phyloP scores from a whole-genome alignment of 1,139 yeast genomes.

The Debaryomyces coudertii region DNA sequence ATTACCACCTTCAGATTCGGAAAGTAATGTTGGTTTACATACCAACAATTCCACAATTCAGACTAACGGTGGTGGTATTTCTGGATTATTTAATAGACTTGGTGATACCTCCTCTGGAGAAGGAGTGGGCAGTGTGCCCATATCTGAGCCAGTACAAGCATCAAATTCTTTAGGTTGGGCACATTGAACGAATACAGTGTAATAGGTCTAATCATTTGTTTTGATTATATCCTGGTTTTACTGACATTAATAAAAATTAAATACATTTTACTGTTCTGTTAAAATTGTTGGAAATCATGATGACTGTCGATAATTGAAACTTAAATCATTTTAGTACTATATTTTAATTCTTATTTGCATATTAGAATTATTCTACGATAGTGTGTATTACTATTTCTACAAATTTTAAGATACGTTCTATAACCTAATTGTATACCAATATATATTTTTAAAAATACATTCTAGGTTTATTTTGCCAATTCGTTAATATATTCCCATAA shows the following conservation, averaged over 20 bases:
- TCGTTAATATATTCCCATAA: conserved; percentile 29
- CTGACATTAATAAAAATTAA: not conserved
- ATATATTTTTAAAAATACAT: not conserved
- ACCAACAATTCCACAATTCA: conserved; percentile 21
- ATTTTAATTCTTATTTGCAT: conserved; percentile 8
- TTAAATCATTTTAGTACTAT: not conserved
- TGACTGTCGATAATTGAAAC: not conserved
- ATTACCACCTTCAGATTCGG: conserved; percentile 48
- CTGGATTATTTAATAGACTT: conserved; percentile 36
- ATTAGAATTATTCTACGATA: conserved; percentile 6
- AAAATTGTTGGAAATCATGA: conserved; percentile 1
- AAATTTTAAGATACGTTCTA: not conserved
- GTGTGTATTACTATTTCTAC: conserved; percentile 2
- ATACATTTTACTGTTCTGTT: not conserved
- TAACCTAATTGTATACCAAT: not conserved
- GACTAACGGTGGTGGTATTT: conserved; percentile 27
- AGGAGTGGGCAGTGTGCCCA: conserved; percentile 31
- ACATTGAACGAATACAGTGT: not conserved
- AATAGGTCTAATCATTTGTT: not conserved
- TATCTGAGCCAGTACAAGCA: conserved; percentile 50
- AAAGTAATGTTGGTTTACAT: conserved; percentile 38
- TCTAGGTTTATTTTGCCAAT: not conserved
- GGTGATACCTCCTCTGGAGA: conserved; percentile 19
- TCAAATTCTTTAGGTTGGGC: conserved; percentile 53
- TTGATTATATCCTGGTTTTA: not conserved